phyloP scores from a whole-genome alignment of 164 flowering plant genomes.

The Liquidambar formosana region DNA sequence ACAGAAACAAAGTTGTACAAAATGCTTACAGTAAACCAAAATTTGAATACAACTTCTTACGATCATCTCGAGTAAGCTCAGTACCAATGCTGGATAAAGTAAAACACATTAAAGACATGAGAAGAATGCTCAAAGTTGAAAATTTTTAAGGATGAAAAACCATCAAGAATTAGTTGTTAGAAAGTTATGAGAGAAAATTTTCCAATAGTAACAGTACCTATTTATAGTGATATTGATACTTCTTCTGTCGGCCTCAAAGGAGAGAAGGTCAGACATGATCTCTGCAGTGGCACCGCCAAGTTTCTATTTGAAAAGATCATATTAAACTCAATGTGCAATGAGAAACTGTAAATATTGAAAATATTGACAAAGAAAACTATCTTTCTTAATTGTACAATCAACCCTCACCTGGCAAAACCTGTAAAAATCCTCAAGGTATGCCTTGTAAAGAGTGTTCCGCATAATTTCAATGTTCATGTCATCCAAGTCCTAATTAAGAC shows the following conservation, averaged over 20 bases:
- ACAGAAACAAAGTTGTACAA: not conserved
- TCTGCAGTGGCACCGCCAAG: slow-evolving; percentile 97
- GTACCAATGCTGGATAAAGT: slow-evolving; percentile 80
- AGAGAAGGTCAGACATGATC: slow-evolving; percentile 94
- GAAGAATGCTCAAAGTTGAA: slow-evolving; percentile 3
- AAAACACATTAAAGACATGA: slow-evolving; percentile 10
- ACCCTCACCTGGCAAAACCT: slow-evolving; percentile 77
- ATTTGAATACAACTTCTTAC: slow-evolving; percentile 87
- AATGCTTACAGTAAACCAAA: slow-evolving; percentile 89
- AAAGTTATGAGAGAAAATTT: not conserved
- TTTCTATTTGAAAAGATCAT: slow-evolving; percentile 47
- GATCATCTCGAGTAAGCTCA: slow-evolving; percentile 96
- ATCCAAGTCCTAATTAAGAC: slow-evolving; percentile 79
- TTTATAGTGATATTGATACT: slow-evolving; percentile 95
- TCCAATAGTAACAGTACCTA: slow-evolving; percentile 41
- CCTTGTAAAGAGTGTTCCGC: slow-evolving; percentile 99
- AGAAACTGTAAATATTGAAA: not conserved
- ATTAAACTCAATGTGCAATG: slow-evolving; percentile 6
- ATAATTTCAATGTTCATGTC: slow-evolving; percentile 99
- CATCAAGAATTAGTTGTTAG: not conserved
- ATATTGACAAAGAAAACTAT: not conserved
- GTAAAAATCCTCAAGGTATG: slow-evolving; percentile 97
- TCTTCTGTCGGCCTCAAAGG: slow-evolving; percentile 99
- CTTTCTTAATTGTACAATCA: not conserved
- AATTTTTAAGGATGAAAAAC: not conserved